Evolutionary conservation across 495 filamentous ascomycete genomes (phyloP), one percentile per base, ranked within the genome.

Genomic region (Annulohypoxylon bovei): DNA sequence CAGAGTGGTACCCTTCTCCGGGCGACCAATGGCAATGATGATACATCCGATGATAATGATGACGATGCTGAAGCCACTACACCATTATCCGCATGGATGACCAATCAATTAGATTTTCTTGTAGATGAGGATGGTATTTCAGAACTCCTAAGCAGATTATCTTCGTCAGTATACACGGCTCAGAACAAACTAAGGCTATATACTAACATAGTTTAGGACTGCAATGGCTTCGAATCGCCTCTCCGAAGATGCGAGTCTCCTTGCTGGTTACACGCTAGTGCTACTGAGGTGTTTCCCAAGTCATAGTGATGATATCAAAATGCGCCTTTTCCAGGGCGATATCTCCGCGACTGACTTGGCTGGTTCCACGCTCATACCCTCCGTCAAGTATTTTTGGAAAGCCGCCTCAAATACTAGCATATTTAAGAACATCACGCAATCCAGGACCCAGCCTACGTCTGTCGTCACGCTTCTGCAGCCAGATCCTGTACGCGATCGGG

Each of bases 251-350:
- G 91, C 92, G 0, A 89, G 88, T 65, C 81, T 91, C 11, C 84
- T 98, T 47, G 94, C 96, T 47, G 92, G 89, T 47, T 98, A 97
- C 75, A 92, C 93, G 2, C 82, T 98, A 42, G 95, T 92, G 12
- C 80, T 99, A 7, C 80, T 98, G 6, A 88, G 91, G 62, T 92
- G 93, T 59, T 99, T 99, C 70, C 95, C 94, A 18, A 84, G 86
- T 7, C 85, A 88, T 39, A 88, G 89, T 18, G 93, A 97, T 72
- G 96, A 98, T 56, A 96, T 98, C 55, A 90, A 94, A 0, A 97
- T 98, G 93, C 96, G 95, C 84, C 81, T 99, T 4, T 98, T 94
- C 70, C 81, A 94, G 12, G 91, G 93, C 0, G 93, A 93, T 30
- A 89, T 92, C 9, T 81, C 84, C 2, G 85, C 84, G 18, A 80